These are phyloP conservation scores for Dioszegia crocea DNA, from an alignment of 768 basidiomycete genomes.

Conservation along the genomic window DNA sequence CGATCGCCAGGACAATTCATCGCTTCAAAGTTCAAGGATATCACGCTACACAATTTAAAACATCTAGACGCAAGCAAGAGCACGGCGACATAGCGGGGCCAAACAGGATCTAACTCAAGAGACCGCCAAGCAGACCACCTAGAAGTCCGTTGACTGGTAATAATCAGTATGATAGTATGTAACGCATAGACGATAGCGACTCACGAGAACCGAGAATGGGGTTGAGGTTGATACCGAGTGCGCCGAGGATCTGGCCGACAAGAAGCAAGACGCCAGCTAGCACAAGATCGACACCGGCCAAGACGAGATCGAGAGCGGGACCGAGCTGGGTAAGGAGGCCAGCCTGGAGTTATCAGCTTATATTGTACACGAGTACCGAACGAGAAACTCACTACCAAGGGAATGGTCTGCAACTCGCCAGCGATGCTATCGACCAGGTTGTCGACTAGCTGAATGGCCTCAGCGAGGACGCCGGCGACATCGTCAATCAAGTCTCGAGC, in stretches of 20 bases:
- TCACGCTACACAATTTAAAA: background rate
- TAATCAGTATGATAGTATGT: background rate
- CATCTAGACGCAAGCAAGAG: too few species aligned
- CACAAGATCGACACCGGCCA: background rate
- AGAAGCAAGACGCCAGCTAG: constrained; percentile 4
- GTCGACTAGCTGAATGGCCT: background rate
- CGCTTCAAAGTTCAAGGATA: too few species aligned
- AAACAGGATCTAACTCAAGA: background rate
- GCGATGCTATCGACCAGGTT: background rate
- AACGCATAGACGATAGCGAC: background rate
- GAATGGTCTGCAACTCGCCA: background rate
- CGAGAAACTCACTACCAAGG: background rate
- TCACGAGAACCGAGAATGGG: background rate
- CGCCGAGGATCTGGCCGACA: background rate
- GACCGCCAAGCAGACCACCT: background rate
- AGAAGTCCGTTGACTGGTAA: constrained; percentile 1
- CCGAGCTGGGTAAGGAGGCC: constrained; percentile 4
- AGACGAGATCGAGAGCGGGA: background rate
- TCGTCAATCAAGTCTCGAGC: constrained; percentile 2
- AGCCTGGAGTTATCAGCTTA: background rate
- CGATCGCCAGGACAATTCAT: too few species aligned
- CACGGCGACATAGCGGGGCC: too few species aligned
- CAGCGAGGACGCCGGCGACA: constrained; percentile 1
- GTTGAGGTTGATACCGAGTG: constrained; percentile 5
- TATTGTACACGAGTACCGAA: background rate